Base-by-base conservation (phyloP, 805 yeast species). In the Saccharomycopsis javanensis region DNA sequence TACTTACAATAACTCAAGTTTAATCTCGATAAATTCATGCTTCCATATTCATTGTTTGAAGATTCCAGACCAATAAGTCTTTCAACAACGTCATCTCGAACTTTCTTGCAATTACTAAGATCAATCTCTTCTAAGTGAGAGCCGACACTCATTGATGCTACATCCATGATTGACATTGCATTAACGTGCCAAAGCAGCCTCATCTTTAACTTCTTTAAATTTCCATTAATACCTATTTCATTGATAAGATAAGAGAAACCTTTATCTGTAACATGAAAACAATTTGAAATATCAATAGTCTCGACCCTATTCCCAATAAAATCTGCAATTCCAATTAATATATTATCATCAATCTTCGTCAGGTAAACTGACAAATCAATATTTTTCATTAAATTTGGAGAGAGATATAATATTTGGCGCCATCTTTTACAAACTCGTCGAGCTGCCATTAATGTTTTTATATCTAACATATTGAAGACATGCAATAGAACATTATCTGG, bases 161-260 rank as follows among this genome's bases (percentile, higher is more conserved):
- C 68, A 66, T 86, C 92, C 89, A 86, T 84, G 31, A 86, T 83
- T 2, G 91, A 86, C 88, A 85, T 83, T 1, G 89, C 88, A 59
- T 84, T 79, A 7, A 86, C 81, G 63, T 84, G 88, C 92, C 92
- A 86, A 52, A 80, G 83, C 15, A 86, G 80, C 60, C 74, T 75
- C 89, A 86, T 83, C 59, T 75, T 76, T 53, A 86, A 70, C 8
- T 70, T 69, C 55, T 73, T 72, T 50, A 86, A 76, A 33, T 75
- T 73, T 2, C 89, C 89, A 42, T 80, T 66, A 63, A 83, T 81
- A 1, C 90, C 90, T 56, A 85, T 76, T 62, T 85, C 87, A 63
- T 81, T 84, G 20, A 86, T 81, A 74, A 86, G 72, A 64, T 81
- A 82, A 50, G 82, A 77, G 67, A 86, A 86, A 0, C 91, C 89